Evolutionary conservation across 345 rosid species (phyloP).

Genomic region (Orychophragmus violaceus): DNA sequence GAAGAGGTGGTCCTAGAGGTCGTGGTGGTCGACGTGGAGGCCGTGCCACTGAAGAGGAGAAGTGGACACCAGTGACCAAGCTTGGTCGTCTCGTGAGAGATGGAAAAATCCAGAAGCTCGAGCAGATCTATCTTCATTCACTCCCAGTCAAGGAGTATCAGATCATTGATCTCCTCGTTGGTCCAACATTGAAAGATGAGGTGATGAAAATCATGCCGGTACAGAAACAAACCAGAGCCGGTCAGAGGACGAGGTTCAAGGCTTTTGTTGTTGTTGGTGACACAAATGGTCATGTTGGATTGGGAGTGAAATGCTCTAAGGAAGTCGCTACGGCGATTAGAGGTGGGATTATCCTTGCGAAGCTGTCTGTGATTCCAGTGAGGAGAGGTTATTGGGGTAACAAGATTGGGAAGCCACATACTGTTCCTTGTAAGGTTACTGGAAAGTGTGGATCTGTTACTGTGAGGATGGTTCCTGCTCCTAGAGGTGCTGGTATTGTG

Average conservation of each 20-base stretch:
- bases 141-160: slow-evolving; percentile 90
- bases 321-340: slow-evolving; percentile 81
- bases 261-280: slow-evolving; percentile 78
- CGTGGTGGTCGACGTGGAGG: slow-evolving; percentile 66
- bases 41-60: slow-evolving; percentile 61
- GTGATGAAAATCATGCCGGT: slow-evolving; percentile 95
- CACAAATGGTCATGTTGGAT: slow-evolving; percentile 62
- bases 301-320: slow-evolving; percentile 77
- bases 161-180: slow-evolving; percentile 65
- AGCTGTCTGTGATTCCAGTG: slow-evolving; percentile 68
- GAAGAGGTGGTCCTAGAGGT: slow-evolving; percentile 31
- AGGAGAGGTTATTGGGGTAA: slow-evolving; percentile 91
- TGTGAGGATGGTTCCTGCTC: slow-evolving; percentile 86
- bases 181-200: slow-evolving; percentile 74
- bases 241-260: slow-evolving; percentile 78
- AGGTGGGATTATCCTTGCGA: slow-evolving; percentile 68
- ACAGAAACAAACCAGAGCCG: slow-evolving; percentile 86
- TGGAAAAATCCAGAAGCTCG: slow-evolving; percentile 43
- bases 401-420: slow-evolving; percentile 81
- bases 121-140: slow-evolving; percentile 78
- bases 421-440: slow-evolving; percentile 80
- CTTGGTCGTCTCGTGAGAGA: slow-evolving; percentile 72
- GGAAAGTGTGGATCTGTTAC: slow-evolving; percentile 81
- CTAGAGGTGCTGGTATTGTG: slow-evolving; percentile 77
- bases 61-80: slow-evolving; percentile 88